These are phyloP conservation scores for Cladosporium austrohemisphaericum DNA, from an alignment of 2,329 filamentous ascomycete species.

Conservation along the genomic window DNA sequence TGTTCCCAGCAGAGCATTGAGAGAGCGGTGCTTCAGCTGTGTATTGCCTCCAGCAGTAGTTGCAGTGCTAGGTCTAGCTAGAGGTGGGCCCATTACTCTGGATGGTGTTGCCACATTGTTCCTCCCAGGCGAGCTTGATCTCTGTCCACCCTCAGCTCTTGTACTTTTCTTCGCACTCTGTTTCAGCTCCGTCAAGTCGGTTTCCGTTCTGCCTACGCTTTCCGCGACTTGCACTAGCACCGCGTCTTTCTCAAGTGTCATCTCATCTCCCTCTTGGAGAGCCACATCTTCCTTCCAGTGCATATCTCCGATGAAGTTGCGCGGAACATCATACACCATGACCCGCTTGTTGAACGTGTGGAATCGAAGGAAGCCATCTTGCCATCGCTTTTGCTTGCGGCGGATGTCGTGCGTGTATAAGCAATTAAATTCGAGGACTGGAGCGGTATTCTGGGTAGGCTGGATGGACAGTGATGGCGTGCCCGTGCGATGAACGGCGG, in stretches of 20 bases:
- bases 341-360: constrained; percentile 88
- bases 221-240: constrained; percentile 79
- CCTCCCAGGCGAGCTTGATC: constrained; percentile 15
- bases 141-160: neutral
- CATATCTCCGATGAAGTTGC: constrained; percentile 78
- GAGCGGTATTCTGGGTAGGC: constrained; percentile 62
- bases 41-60: neutral
- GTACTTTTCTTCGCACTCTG: constrained; percentile 58
- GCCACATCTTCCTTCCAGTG: constrained; percentile 70
- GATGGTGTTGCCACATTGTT: constrained; percentile 14
- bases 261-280: constrained; percentile 77
- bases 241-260: constrained; percentile 70
- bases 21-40: constrained; percentile 53
- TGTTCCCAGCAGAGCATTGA: constrained; percentile 63
- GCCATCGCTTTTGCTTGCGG: constrained; percentile 88
- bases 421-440: constrained; percentile 77
- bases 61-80: neutral
- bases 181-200: constrained; percentile 72
- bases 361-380: constrained; percentile 82
- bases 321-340: constrained; percentile 82
- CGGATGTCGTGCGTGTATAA: constrained; percentile 82
- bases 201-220: constrained; percentile 65
- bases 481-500: constrained; percentile 30
- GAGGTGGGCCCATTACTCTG: constrained; percentile 17
- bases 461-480: constrained; percentile 40